Base-by-base conservation (phyloP, 352 stramenopile genomes). In the Phytophthora hybrid region DNA sequence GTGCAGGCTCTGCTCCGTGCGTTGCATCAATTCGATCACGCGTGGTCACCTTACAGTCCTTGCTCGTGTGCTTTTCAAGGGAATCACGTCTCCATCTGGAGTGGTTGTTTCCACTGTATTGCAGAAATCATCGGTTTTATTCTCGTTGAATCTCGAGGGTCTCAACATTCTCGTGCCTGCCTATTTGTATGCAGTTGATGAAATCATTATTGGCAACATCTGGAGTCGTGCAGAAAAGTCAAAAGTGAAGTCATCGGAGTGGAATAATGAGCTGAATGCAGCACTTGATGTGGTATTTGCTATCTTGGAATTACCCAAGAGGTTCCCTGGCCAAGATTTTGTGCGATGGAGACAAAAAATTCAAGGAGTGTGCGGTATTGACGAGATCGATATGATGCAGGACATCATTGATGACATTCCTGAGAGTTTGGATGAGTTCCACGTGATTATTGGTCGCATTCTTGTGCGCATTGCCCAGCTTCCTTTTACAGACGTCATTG, bases 141-240 rank as follows among this genome's bases (percentile, higher is more conserved):
- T 97, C 55, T 91, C 88, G 16, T 77, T 93, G 18, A 95, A 93
- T 55, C 64, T 95, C 0, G 82, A 92, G 54, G 90, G 90, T 10
- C 80, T 95, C 51, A 93, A 93, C 55, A 87, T 88, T 21, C 73
- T 97, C 3, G 87, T 97, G 13, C 90, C 90, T 1, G 82, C 88
- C 9, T 94, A 95, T 78, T 71, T 97, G 46, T 88, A 94, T 63
- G 83, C 88, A 0, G 83, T 97, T 21, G 90, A 97, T 58, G 78
- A 90, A 55, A 91, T 97, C 51, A 95, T 94, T 73, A 84, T 95
- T 13, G 78, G 84, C 37, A 94, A 92, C 32, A 95, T 95, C 21
- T 95, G 87, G 84, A 84, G 76, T 23, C 78, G 83, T 9, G 88
- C 88, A 8, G 74, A 90, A 63, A 86, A 87, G 31, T 89, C 83